phyloP scores from a whole-genome alignment of 768 basidiomycete genomes.

The Mycena galericulata region DNA sequence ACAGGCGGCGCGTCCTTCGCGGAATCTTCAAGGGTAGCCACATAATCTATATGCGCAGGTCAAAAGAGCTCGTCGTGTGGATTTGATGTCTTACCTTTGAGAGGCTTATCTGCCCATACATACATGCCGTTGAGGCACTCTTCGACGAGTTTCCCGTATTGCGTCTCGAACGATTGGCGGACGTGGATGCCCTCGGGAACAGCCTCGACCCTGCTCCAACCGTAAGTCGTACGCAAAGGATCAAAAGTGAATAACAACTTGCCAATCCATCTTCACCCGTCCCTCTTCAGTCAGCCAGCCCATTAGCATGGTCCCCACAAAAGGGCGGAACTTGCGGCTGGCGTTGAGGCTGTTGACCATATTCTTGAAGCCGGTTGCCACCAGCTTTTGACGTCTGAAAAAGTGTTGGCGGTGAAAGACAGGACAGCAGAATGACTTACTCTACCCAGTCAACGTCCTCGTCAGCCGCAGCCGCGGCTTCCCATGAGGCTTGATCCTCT shows the following conservation, averaged over 20 bases:
- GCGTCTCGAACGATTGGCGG: not conserved
- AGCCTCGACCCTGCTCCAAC: constrained; percentile 7
- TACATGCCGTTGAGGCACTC: not conserved
- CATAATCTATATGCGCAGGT: not conserved
- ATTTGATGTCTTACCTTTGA: not conserved
- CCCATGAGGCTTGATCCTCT: constrained; percentile 25
- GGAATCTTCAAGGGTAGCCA: not conserved
- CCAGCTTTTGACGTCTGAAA: constrained; percentile 21
- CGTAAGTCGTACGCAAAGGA: not conserved
- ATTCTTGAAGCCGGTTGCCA: constrained; percentile 4
- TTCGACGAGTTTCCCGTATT: not conserved
- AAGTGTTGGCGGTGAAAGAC: not conserved
- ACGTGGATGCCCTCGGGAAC: constrained; percentile 1
- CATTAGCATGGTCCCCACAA: constrained; percentile 15
- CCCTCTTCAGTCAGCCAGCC: constrained; percentile 7
- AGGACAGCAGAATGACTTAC: constrained; percentile 3
- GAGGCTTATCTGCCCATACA: constrained; percentile 21
- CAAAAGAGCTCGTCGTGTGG: not conserved
- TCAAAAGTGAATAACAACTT: not conserved
- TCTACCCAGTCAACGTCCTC: constrained; percentile 22
- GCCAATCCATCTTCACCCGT: constrained; percentile 8
- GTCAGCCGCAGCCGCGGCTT: not conserved
- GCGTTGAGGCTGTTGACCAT: constrained; percentile 12
- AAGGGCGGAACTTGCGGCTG: constrained; percentile 23
- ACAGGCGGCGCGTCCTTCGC: not conserved